Base-by-base conservation (phyloP, 179 eudicot genomes). In the Nepenthes alata region DNA sequence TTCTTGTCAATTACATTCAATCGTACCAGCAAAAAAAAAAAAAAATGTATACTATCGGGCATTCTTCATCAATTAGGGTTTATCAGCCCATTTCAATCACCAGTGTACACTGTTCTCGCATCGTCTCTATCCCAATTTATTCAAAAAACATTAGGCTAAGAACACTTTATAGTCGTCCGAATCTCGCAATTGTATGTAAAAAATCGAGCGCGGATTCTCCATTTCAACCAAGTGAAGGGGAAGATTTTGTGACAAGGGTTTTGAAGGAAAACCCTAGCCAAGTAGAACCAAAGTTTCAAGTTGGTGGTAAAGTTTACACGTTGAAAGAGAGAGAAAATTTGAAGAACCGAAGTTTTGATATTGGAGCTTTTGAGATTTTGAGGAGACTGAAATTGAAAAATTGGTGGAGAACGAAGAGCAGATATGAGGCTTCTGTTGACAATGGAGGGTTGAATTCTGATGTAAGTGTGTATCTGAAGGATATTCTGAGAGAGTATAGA, bases 251-350 rank as follows among this genome's bases (percentile, higher is more conserved):
- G 47, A 70, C 95, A 5, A 80, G 91, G 86, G 85, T 88, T 73
- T 81, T 91, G 79, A 84, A 75, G 72, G 85, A 84, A 70, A 88
- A 91, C 72, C 97, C 97, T 66, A 82, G 87, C 67, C 96, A 86
- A 71, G 83, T 91, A 12, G 97, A 88, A 74, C 96, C 96, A 74
- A 82, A 60, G 71, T 81, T 62, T 52, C 71, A 75, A 64, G 65
- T 84, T 68, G 89, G 91, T n/a, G 70, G 73, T 39, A 75, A 80
- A 55, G 77, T 91, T 25, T 84, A 76, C 48, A 83, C 94, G 14
- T 54, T 74, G 67, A 75, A 78, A 13, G 87, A 88, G 66, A 81
- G 64, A 59, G 78, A 88, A 75, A 60, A 38, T 52, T 65, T 83
- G 74, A 61, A 63, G 67, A 74, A 63, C 14, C 63, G 55, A 47